A percentile compares a stretch with the other conserved stretches of the same genome.
phyloP scores from a whole-genome alignment of 345 rosid genomes.

The Boechera retrofracta region DNA sequence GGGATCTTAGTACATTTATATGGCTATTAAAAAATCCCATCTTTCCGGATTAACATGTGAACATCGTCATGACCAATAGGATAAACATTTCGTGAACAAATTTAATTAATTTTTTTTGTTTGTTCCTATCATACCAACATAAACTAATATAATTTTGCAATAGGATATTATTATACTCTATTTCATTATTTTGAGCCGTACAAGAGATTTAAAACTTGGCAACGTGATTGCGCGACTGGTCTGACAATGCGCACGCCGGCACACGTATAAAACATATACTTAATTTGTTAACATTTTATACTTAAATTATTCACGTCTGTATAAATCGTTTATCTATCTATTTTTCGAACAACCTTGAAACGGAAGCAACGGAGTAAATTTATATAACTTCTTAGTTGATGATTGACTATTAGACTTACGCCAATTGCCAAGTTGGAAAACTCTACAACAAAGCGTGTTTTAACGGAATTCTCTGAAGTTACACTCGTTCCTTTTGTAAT shows the following conservation, averaged over 20 bases:
- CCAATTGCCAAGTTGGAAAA: conserved; percentile 11
- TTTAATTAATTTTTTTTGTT: background rate
- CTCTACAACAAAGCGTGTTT: conserved; percentile 20
- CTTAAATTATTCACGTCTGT: background rate
- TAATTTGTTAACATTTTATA: background rate
- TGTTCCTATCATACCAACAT: background rate
- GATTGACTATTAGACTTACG: background rate
- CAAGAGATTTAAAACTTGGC: background rate
- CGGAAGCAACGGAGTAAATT: background rate
- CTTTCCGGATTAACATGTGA: background rate
- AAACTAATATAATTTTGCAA: background rate
- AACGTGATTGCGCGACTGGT: conserved; percentile 12
- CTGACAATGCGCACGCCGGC: background rate
- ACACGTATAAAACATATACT: background rate
- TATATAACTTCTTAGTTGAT: background rate
- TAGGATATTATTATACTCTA: background rate
- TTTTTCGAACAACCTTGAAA: conserved; percentile 5
- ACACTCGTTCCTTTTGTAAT: conserved; percentile 4
- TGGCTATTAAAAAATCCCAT: background rate
- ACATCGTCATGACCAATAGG: background rate
- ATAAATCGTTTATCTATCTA: background rate
- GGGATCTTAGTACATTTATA: background rate
- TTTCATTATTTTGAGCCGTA: background rate
- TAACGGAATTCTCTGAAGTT: conserved; percentile 9
- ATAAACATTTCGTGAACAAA: conserved; percentile 28